These are phyloP conservation scores for Naganishia sp. DNA, from an alignment of 1,284 basidiomycete genomes.

Conservation along the genomic window DNA sequence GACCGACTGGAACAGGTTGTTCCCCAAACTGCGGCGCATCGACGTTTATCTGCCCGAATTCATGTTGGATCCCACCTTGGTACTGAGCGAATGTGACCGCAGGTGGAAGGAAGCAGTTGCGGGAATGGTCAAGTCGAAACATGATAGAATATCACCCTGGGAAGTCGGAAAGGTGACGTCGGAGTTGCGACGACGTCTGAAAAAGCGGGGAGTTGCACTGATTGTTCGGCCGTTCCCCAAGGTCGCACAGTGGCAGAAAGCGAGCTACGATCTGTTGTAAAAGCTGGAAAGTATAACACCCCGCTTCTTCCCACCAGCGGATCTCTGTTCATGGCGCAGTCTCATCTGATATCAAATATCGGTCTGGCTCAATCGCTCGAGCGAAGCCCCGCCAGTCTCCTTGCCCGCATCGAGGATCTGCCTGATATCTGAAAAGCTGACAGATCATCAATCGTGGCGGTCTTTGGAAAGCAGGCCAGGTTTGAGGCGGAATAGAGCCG, in stretches of 20 bases:
- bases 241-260: background rate
- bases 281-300: too few species aligned
- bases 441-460: too few species aligned
- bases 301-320: too few species aligned
- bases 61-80: background rate
- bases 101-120: background rate
- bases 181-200: constrained; percentile 1
- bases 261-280: background rate
- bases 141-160: background rate
- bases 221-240: background rate
- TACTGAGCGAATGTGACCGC: background rate
- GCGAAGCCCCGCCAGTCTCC: too few species aligned
- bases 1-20: constrained; percentile 13
- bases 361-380: too few species aligned
- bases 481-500: too few species aligned
- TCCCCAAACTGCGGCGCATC: background rate
- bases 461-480: too few species aligned
- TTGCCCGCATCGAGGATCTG: too few species aligned
- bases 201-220: background rate
- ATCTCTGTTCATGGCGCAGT: too few species aligned
- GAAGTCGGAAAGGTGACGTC: background rate
- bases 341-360: too few species aligned
- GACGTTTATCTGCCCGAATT: constrained; percentile 4
- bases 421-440: too few species aligned
- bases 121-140: background rate